phyloP scores from a whole-genome alignment of 2,329 filamentous ascomycete species.

The Phialophora chinensis region DNA sequence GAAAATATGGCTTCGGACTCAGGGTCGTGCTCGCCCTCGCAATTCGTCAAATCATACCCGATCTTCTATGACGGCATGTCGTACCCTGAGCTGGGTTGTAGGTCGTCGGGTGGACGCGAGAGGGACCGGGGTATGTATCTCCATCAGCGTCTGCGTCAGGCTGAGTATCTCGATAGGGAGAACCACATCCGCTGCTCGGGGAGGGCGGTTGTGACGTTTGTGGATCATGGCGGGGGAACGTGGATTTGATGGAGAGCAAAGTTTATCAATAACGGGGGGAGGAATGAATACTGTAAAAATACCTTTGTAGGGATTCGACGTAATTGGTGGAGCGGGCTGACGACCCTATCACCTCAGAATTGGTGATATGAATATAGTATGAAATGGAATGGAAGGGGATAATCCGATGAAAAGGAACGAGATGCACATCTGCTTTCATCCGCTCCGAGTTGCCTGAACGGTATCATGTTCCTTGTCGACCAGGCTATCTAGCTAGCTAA shows the following conservation, averaged over 20 bases:
- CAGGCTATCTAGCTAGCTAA: background rate
- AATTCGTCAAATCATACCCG: background rate
- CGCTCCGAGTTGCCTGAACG: background rate
- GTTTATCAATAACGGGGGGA: background rate
- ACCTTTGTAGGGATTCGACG: too few species aligned
- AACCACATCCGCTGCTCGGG: background rate
- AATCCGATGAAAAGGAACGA: too few species aligned
- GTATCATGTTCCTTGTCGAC: background rate
- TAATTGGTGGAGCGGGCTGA: too few species aligned
- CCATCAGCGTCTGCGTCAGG: background rate
- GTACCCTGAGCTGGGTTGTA: background rate
- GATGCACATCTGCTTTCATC: too few species aligned
- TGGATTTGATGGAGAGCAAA: constrained; percentile 21
- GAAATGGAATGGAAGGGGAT: too few species aligned
- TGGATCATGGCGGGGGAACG: constrained; percentile 21
- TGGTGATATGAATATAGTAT: too few species aligned
- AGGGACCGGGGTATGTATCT: too few species aligned
- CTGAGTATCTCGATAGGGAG: background rate
- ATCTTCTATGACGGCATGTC: constrained; percentile 8
- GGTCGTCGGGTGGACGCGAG: background rate
- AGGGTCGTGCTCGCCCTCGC: background rate
- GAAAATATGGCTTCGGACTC: background rate
- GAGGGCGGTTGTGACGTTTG: constrained; percentile 13
- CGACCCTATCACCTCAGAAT: too few species aligned
- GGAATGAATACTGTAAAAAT: too few species aligned